Evolutionary conservation across 139 green algal genomes (phyloP).

Genomic region (Desmodesmus armatus): DNA sequence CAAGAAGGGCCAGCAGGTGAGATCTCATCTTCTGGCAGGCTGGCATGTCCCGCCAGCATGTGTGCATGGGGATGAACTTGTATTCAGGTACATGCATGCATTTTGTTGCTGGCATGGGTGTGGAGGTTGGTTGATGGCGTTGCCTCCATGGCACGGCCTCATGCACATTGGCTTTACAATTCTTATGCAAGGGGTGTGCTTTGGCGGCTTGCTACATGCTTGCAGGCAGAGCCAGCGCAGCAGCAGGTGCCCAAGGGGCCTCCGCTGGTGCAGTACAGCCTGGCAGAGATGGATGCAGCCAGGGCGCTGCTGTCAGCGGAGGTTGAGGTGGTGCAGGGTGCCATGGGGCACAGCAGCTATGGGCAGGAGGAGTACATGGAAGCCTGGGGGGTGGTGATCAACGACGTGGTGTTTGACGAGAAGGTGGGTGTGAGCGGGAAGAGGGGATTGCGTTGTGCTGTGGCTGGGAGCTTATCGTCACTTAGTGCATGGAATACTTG

Average conservation of each 20-base stretch:
- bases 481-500: not conserved
- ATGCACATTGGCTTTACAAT: too few species aligned
- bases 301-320: conserved; percentile 65
- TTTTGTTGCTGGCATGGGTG: too few species aligned
- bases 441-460: not conserved
- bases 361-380: conserved; percentile 68
- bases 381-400: conserved; percentile 54
- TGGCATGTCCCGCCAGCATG: too few species aligned
- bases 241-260: conserved; percentile 35
- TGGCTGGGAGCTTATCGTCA: not conserved
- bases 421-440: conserved; percentile 23
- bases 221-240: conserved; percentile 13
- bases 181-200: too few species aligned
- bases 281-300: conserved; percentile 57
- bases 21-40: too few species aligned
- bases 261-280: conserved; percentile 53
- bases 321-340: conserved; percentile 51
- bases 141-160: too few species aligned
- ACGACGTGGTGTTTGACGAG: conserved; percentile 77
- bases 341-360: conserved; percentile 59
- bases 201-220: too few species aligned
- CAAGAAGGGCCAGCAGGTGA: conserved; percentile 17
- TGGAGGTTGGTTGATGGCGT: too few species aligned
- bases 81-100: too few species aligned
- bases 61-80: too few species aligned